A percentile compares a stretch with the other conserved stretches of the same genome.
phyloP scores from a whole-genome alignment of 1,284 basidiomycete genomes.

The Moesziomyces sp. region DNA sequence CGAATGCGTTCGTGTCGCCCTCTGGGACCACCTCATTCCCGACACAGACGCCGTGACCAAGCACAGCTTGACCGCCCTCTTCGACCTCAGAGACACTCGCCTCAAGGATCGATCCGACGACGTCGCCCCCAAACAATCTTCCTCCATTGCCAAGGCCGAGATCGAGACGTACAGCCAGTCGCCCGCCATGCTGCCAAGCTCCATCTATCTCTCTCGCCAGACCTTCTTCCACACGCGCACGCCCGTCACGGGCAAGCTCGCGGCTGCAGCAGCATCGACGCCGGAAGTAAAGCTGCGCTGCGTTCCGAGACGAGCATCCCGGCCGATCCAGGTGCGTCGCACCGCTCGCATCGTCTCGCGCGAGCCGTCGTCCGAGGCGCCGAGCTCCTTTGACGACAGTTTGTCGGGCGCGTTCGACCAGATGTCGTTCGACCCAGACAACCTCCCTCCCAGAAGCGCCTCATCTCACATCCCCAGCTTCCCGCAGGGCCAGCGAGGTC shows the following conservation, averaged over 20 bases:
- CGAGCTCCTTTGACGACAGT: conserved; percentile 29
- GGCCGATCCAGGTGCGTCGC: conserved; percentile 32
- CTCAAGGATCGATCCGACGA: conserved; percentile 3
- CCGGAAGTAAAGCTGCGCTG: conserved; percentile 3
- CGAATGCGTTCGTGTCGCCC: conserved; percentile 27
- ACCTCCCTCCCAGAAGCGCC: conserved; percentile 18
- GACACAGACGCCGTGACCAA: conserved; percentile 9
- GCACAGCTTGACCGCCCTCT: conserved; percentile 9
- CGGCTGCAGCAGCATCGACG: neutral
- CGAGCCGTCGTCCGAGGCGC: conserved; percentile 14
- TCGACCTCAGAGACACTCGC: neutral
- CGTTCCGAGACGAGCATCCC: conserved; percentile 19
- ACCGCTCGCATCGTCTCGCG: conserved; percentile 32
- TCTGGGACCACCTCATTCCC: conserved; percentile 32
- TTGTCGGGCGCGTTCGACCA: conserved; percentile 34
- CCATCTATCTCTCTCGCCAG: conserved; percentile 45
- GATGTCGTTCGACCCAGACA: conserved; percentile 24
- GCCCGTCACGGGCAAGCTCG: conserved; percentile 3
- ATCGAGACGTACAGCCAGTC: conserved; percentile 51
- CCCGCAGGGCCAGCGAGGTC: conserved; percentile 42
- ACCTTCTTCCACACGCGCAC: conserved; percentile 37
- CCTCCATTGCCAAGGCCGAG: conserved; percentile 40
- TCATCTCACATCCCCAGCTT: conserved; percentile 43
- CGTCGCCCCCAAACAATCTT: neutral
- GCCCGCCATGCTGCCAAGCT: conserved; percentile 31